Base-by-base conservation (phyloP, 306 rosid genomes). In the Carpinus viminea region DNA sequence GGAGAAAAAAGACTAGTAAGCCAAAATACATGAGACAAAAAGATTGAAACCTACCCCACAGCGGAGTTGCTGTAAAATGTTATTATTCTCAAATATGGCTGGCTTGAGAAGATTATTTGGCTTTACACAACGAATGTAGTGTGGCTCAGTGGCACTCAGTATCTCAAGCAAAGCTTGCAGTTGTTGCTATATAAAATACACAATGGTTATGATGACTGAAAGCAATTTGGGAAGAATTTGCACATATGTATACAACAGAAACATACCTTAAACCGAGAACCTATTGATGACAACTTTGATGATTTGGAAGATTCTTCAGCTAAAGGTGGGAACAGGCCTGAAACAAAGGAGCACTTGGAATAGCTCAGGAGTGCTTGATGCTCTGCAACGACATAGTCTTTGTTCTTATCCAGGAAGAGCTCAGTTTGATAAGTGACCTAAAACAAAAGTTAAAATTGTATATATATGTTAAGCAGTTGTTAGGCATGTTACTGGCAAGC, bases 401-500 rank as follows among this genome's bases (percentile, higher is more conserved):
- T 95, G 83, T 95, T 95, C 89, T 95, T 95, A 78, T 95, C 99
- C 70, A 95, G 89, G 91, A 95, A 95, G 61, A 83, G 86, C 13
- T 95, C 97, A 7, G 99, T 93, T 87, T 93, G 99, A 85, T 95
- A 95, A 31, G 96, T 95, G 76, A 95, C 98, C 99, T 95, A 87
- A 50, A 78, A 89, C 71, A 53, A n/a, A 78, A 74, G 71, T 64
- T 31, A 31, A 31, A 31, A 31, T 31, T 31, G 3, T 31, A 31
- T 31, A 57, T 26, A 11, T 11, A 10, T 47, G 51, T 47, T 47
- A 31, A 54, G 20, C 80, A 71, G 31, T 59, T 38, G 48, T 43
- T 78, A 64, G 77, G 53, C 55, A 56, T 41, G 62, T 62, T 53
- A 59, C 8, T 66, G 46, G 52, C 4, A 68, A 68, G 73, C 21